Evolutionary conservation across 2,329 filamentous ascomycete genomes (phyloP).

Genomic region (Dryadomyces quercus-mongolicae): DNA sequence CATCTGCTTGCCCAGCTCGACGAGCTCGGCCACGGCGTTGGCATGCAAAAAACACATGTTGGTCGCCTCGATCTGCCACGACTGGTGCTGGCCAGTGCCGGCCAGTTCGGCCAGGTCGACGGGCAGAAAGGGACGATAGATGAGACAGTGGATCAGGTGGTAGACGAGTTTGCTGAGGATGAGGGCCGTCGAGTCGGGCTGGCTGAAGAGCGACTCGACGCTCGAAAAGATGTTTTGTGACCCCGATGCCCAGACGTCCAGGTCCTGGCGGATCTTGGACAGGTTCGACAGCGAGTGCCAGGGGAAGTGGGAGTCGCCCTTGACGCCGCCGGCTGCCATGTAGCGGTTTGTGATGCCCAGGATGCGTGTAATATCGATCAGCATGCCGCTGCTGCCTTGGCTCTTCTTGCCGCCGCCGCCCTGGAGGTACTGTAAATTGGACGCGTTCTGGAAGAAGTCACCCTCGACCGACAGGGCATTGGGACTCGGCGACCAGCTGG

Average conservation of each 20-base stretch:
- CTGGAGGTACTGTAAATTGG: conserved; percentile 63
- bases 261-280: conserved; percentile 73
- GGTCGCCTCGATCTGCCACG: conserved; percentile 85
- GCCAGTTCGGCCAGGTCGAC: conserved; percentile 73
- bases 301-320: conserved; percentile 80
- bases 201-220: conserved; percentile 62
- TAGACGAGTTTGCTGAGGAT: conserved; percentile 80
- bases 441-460: conserved; percentile 67
- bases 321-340: conserved; percentile 72
- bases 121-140: conserved; percentile 78
- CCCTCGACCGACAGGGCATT: conserved; percentile 56
- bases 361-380: conserved; percentile 75
- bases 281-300: conserved; percentile 81
- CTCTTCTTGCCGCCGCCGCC: conserved; percentile 51
- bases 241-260: conserved; percentile 75
- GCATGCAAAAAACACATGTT: conserved; percentile 79
- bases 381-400: conserved; percentile 66
- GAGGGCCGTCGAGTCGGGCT: conserved; percentile 64
- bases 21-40: conserved; percentile 74
- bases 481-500: conserved; percentile 57
- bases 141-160: conserved; percentile 74
- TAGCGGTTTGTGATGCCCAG: conserved; percentile 76
- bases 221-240: conserved; percentile 70
- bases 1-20: conserved; percentile 65
- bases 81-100: conserved; percentile 72